A percentile compares a stretch with the other conserved stretches of the same genome.
phyloP scores from a whole-genome alignment of 192 early-diverging fungal species.

The Podochytrium sp. region DNA sequence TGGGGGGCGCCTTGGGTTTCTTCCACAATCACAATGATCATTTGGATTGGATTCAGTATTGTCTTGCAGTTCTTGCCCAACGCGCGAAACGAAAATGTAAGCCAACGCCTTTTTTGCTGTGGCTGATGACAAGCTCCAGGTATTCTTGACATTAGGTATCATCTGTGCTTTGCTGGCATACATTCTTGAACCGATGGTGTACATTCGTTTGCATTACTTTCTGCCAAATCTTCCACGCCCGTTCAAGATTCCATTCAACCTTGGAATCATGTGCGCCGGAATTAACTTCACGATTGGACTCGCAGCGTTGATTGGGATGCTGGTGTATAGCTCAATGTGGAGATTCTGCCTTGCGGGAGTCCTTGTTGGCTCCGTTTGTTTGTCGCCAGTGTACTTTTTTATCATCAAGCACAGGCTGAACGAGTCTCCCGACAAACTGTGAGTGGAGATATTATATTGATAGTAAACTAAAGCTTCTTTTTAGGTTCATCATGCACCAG shows the following conservation, averaged over 20 bases:
- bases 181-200: conserved; percentile 18
- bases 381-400: conserved; percentile 15
- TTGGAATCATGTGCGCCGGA: background rate
- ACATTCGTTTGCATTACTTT: background rate
- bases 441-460: background rate
- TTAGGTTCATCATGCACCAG: background rate
- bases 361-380: background rate
- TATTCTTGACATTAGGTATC: conserved; percentile 10
- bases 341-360: background rate
- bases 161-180: conserved; percentile 22
- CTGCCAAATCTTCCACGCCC: conserved; percentile 7
- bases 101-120: background rate
- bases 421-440: conserved; percentile 16
- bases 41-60: conserved; percentile 8
- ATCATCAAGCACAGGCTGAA: conserved; percentile 1
- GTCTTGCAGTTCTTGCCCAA: conserved; percentile 7
- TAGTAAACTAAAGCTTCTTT: background rate
- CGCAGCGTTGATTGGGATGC: background rate
- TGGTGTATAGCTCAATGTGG: background rate
- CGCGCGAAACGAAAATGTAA: background rate
- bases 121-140: background rate
- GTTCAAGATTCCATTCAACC: background rate
- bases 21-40: background rate
- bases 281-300: background rate
- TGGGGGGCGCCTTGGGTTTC: conserved; percentile 13